Base-by-base conservation (phyloP, 2,329 filamentous ascomycete genomes). In the Geosmithia morbida region DNA sequence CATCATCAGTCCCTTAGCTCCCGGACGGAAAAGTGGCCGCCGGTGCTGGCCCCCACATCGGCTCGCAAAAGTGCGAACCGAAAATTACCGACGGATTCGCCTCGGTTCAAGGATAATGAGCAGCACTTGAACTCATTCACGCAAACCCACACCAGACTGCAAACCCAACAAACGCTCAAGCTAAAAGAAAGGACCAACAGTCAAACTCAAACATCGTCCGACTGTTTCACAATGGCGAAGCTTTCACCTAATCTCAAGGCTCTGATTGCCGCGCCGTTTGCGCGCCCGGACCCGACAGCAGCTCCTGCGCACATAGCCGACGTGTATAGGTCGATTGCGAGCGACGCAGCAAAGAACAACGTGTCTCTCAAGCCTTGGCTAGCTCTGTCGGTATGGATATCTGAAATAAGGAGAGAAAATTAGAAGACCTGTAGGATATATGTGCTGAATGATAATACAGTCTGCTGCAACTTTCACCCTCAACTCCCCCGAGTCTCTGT, bases 391-490 rank as follows among this genome's bases (percentile, higher is more conserved):
- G 80, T 82, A 59, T 13, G 68, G 55, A 4, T n/a, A 3, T 26
- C 22, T 26, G 8, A 26, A 8, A 26, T 5, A 26, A 26, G 22
- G 22, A 26, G n/a, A n/a, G n/a, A 26, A 8, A 26, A 26, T 4
- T 26, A 26, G 4, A 26, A 5, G 26, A 18, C 40, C 30, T 43
- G 40, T 42, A 10, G 37, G 20, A 22, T 18, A n/a, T 17, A n/a
- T 2, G 5, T 13, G 6, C 33, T 47, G 2, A 42, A 22, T 16
- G 8, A 33, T 7, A 2, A 6, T 8, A 8, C 30, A 87, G 81
- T 83, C 86, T 1, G 87, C 86, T 30, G 81, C 86, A 17, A 87
- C 85, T 2, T 85, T 90, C 67, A 92, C 87, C 1, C 79, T 92
- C 69, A 92, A 94, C 68, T 88, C 85, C 2, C 86, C 86, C 20